These are phyloP conservation scores for Colletotrichum sp. DNA, from an alignment of 2,329 filamentous ascomycete genomes.

Conservation along the genomic window DNA sequence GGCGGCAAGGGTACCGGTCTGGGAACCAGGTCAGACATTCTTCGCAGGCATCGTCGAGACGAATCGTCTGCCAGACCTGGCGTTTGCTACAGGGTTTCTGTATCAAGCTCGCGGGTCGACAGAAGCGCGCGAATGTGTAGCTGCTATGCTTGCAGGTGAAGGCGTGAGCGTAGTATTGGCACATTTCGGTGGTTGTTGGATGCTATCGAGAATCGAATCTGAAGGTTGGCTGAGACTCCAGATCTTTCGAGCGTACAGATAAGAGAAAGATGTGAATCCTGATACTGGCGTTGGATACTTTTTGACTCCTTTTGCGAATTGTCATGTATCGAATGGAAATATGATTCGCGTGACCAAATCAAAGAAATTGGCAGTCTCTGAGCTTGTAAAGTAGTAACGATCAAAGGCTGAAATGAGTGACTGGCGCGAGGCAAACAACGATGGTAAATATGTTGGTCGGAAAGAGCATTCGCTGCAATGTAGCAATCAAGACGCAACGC, in stretches of 20 bases:
- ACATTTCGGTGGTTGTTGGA: conserved; percentile 30
- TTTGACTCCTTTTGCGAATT: background rate
- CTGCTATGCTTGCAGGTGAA: conserved; percentile 39
- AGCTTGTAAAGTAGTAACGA: background rate
- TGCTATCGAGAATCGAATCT: background rate
- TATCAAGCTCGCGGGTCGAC: conserved; percentile 36
- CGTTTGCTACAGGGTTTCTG: conserved; percentile 38
- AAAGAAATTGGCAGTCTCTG: background rate
- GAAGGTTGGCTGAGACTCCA: background rate
- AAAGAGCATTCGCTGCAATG: background rate
- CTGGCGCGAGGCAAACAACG: background rate
- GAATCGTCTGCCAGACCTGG: conserved; percentile 40
- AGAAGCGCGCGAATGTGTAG: conserved; percentile 40
- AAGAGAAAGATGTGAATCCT: background rate
- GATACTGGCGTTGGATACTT: background rate
- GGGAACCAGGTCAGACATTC: conserved; percentile 35
- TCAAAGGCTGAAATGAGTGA: background rate
- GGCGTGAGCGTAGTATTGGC: conserved; percentile 42
- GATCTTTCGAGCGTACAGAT: background rate
- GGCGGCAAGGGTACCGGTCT: conserved; percentile 25
- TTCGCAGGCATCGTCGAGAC: conserved; percentile 38
- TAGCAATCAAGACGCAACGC: background rate
- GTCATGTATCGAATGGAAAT: background rate
- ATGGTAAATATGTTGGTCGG: background rate
- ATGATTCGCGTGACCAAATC: background rate